Base-by-base conservation (phyloP, 2,329 filamentous ascomycete species). In the Sporothrix inflata region DNA sequence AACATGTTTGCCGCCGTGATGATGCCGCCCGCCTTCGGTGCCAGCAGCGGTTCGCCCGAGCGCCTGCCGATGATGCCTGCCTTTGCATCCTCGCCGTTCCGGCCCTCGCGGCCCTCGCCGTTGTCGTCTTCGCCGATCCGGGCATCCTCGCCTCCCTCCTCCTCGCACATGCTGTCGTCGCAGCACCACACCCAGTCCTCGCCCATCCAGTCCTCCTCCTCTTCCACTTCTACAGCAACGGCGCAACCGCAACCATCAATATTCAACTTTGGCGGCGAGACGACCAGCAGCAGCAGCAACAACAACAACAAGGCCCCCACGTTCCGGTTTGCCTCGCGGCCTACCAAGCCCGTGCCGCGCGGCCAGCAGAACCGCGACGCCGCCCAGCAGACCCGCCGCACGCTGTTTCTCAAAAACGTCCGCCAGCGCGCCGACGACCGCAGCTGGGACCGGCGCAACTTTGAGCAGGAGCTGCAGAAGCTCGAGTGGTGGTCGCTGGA, bases 371-470 rank as follows among this genome's bases (percentile, higher is more conserved):
- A 82, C 73, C 85, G 88, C 68, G 88, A 94, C 78, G 88, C 88
- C 21, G 84, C 85, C 0, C 88, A 89, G 71, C 90, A 93, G 78
- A 84, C 86, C 70, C 83, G 92, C 72, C 84, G 92, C 63, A 87
- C 87, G 42, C 83, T 91, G 71, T 95, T 95, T 76, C 82, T 95
- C 73, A 88, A 89, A 78, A 91, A 86, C 69, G 89, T 92, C 21
- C 84, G 88, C 73, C 86, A 89, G 76, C 85, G 87, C 53, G 82
- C 85, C 2, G 88, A 91, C 55, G 88, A 92, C 38, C 86, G 83
- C 76, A 82, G 83, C 27, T 91, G 89, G 85, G 84, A 87, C 76
- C 83, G 85, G 69, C 83, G 90, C 75, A 89, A 89, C 34, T 88
- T 90, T 2, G 89, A 91, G 76, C 88, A 90, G 76, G 86, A 88